Evolutionary conservation across 805 yeast genomes (phyloP), one percentile per base, ranked within the genome.

Genomic region (Saccharomyces kudriavzevii): DNA sequence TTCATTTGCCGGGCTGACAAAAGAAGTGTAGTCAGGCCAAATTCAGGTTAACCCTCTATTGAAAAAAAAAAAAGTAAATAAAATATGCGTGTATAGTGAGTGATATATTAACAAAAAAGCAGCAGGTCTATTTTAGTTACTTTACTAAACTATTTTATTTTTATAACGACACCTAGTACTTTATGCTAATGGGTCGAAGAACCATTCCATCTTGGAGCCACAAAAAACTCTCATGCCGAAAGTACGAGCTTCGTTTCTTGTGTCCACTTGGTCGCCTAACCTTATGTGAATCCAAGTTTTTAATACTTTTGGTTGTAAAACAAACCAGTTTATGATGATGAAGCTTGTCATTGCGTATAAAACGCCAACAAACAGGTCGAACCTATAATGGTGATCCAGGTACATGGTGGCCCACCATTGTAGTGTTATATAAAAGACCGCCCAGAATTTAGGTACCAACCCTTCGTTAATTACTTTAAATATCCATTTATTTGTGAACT

Each of bases 391-490:
- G 66, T 84, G 89, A 63, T 84, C 89, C 54, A 85, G 66, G 60
- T 85, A 85, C 70, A 84, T 81, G 2, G 88, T 82, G 25, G 87
- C 81, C 88, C 89, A 85, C 86, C 89, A 83, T 63, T 84, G 89
- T 31, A 81, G 62, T 1, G 73, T 54, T 6, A 84, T 79, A 65
- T 78, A 84, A 0, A 56, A 35, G 4, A 76, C 60, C 22, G 75
- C 77, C 1, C 75, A 57, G 4, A 72, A 17, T 56, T 65, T 64
- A 8, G 71, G 68, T 17, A 66, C 29, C 8, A 64, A 30, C 3
- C 66, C 67, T 11, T 55, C 55, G 53, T 66, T 64, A 49, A 66
- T 59, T 13, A 65, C 29, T 22, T 50, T 55, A 45, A 60, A 63
- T 28, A 60, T 55, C 65, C 67, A 62, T 50, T 46, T 58, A n/a